Percentiles rank a stretch among this genome's conserved stretches.
These are phyloP conservation scores for Beauveria medogensis DNA, from an alignment of 2,329 filamentous ascomycete genomes.

Conservation along the genomic window DNA sequence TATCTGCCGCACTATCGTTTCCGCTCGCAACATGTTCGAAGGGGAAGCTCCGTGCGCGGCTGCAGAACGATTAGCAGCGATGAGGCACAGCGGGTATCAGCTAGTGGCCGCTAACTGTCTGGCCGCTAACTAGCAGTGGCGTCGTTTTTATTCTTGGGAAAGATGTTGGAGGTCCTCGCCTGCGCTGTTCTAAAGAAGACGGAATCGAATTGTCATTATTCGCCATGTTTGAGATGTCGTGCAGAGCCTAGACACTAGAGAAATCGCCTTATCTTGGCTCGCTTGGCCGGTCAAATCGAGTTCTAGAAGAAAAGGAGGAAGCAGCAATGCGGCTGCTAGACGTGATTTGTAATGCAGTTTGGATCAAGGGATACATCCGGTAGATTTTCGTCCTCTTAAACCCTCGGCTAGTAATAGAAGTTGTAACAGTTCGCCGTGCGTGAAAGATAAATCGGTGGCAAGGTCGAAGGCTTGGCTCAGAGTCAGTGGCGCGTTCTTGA, in stretches of 20 bases:
- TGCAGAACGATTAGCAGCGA: neutral
- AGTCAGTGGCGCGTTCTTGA: no score
- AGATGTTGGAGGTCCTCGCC: neutral
- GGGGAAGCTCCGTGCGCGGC: neutral
- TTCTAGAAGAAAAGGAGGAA: neutral
- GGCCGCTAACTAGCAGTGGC: neutral
- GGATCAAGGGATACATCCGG: neutral
- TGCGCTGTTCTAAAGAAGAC: neutral
- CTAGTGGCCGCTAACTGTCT: conserved; percentile 3
- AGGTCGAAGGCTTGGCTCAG: no score
- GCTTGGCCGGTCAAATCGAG: neutral
- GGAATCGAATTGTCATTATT: neutral
- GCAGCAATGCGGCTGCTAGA: neutral
- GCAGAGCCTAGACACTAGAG: neutral
- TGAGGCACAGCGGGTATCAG: conserved; percentile 6
- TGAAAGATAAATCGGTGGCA: neutral
- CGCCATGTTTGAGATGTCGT: neutral
- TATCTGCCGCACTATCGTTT: conserved; percentile 6
- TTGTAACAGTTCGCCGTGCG: neutral
- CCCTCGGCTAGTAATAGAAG: no score
- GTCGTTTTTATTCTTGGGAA: no score
- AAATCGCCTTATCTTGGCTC: neutral
- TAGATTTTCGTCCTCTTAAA: neutral
- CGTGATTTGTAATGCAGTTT: neutral
- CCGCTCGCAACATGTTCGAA: conserved; percentile 5